Percentiles rank a stretch among this genome's conserved stretches.
Evolutionary conservation across 371 early-diverging fungal species (phyloP).

Genomic region (Apophysomyces ossiformis): DNA sequence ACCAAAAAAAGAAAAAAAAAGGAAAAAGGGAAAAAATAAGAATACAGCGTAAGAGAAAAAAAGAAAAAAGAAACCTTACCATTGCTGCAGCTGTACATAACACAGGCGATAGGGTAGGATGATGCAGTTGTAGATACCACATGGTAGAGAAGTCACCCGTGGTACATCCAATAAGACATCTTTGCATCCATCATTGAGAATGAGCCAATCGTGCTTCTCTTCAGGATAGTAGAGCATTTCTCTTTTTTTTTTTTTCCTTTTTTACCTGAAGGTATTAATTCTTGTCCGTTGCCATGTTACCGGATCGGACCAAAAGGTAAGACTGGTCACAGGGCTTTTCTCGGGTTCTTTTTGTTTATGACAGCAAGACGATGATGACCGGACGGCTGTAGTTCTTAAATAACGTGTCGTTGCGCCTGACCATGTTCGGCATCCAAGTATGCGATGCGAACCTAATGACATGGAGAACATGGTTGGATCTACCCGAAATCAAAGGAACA

Average conservation of each 20-base stretch:
- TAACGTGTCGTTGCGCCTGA: background rate
- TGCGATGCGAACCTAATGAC: background rate
- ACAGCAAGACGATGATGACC: slow-evolving; percentile 9
- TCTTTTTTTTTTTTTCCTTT: background rate
- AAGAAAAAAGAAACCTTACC: slow-evolving; percentile 23
- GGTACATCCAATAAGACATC: slow-evolving; percentile 60
- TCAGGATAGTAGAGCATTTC: background rate
- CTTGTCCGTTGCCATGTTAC: slow-evolving; percentile 52
- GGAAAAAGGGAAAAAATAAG: no score
- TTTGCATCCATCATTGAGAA: background rate
- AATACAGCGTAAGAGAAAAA: no score
- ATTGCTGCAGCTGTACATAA: slow-evolving; percentile 51
- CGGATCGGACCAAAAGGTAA: slow-evolving; percentile 53
- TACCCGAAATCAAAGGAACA: no score
- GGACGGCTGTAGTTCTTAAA: background rate
- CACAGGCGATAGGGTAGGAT: slow-evolving; percentile 47
- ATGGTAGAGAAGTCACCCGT: slow-evolving; percentile 57
- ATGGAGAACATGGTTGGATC: background rate
- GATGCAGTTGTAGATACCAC: slow-evolving; percentile 52
- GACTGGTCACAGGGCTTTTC: slow-evolving; percentile 9
- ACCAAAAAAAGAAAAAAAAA: no score
- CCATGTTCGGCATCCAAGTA: background rate
- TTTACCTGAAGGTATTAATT: slow-evolving; percentile 50
- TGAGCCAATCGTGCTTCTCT: no score
- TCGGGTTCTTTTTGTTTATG: slow-evolving; percentile 16